phyloP scores from a whole-genome alignment of 306 rosid genomes.

The Morella rubra region DNA sequence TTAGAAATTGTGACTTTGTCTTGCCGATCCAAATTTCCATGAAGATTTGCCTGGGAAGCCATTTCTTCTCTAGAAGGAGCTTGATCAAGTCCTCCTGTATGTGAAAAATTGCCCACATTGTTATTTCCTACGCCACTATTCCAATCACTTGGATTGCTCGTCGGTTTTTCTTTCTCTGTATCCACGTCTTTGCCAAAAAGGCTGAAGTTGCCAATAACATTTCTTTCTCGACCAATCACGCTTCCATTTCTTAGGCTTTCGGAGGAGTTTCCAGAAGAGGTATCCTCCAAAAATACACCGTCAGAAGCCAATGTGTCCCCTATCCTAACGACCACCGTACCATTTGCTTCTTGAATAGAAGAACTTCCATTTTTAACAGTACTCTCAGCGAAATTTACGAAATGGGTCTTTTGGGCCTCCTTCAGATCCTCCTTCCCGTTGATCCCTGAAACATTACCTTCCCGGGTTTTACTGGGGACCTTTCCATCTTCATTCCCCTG shows the following conservation, averaged over 20 bases:
- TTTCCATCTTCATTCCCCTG: slow-evolving; percentile 12
- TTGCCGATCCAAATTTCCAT: slow-evolving; percentile 17
- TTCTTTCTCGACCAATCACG: slow-evolving; percentile 30
- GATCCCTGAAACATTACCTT: slow-evolving; percentile 26
- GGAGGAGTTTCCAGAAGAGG: slow-evolving; percentile 9
- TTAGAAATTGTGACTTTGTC: slow-evolving; percentile 21
- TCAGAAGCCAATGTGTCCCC: slow-evolving; percentile 4
- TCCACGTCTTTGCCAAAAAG: slow-evolving; percentile 11
- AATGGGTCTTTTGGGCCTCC: slow-evolving; percentile 13
- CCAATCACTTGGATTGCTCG: slow-evolving; percentile 24
- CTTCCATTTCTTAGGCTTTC: slow-evolving; percentile 25
- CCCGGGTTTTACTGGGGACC: slow-evolving; percentile 9
- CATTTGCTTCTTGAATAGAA: slow-evolving; percentile 21
- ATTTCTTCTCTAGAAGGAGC: slow-evolving; percentile 1
- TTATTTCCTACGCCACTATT: slow-evolving; percentile 13
- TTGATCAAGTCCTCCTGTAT: slow-evolving; percentile 1
- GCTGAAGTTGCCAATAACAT: slow-evolving; percentile 25
- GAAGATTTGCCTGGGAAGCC: background rate
- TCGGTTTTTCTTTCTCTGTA: slow-evolving; percentile 11
- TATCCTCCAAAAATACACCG: background rate
- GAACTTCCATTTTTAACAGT: slow-evolving; percentile 34
- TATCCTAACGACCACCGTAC: slow-evolving; percentile 1
- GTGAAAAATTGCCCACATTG: slow-evolving; percentile 22
- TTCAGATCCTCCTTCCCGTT: background rate
- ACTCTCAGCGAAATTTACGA: slow-evolving; percentile 22